Evolutionary conservation across 768 basidiomycete genomes (phyloP).

Genomic region (Ephemerocybe angulata): DNA sequence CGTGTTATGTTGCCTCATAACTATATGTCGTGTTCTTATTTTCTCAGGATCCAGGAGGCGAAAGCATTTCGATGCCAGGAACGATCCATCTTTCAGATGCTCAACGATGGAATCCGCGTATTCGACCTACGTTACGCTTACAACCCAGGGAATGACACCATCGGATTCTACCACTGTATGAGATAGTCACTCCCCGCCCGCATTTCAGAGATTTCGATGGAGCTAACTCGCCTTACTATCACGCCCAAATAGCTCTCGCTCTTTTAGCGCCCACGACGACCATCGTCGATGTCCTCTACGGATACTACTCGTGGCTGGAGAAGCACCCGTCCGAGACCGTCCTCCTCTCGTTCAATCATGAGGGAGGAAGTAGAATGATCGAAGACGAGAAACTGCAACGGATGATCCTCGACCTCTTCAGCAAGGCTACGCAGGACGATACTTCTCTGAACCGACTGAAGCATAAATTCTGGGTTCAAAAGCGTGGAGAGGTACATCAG

Average conservation of each 20-base stretch:
- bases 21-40: background rate
- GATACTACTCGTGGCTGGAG: conserved; percentile 49
- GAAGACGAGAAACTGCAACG: conserved; percentile 40
- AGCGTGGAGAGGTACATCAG: conserved; percentile 36
- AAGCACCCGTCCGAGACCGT: conserved; percentile 50
- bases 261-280: conserved; percentile 43
- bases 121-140: conserved; percentile 48
- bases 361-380: conserved; percentile 42
- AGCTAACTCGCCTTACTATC: conserved; percentile 9
- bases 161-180: conserved; percentile 47
- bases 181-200: background rate
- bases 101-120: conserved; percentile 48
- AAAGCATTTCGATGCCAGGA: conserved; percentile 41
- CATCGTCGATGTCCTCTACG: conserved; percentile 49
- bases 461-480: conserved; percentile 45
- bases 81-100: conserved; percentile 41
- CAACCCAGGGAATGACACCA: conserved; percentile 48
- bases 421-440: conserved; percentile 1
- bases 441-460: conserved; percentile 25
- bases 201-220: background rate
- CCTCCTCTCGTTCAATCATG: conserved; percentile 48
- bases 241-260: conserved; percentile 26
- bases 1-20: background rate
- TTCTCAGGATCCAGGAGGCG: conserved; percentile 31
- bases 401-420: conserved; percentile 37